Evolutionary conservation across 2,329 filamentous ascomycete genomes (phyloP).

Genomic region (Exophiala calicioides): DNA sequence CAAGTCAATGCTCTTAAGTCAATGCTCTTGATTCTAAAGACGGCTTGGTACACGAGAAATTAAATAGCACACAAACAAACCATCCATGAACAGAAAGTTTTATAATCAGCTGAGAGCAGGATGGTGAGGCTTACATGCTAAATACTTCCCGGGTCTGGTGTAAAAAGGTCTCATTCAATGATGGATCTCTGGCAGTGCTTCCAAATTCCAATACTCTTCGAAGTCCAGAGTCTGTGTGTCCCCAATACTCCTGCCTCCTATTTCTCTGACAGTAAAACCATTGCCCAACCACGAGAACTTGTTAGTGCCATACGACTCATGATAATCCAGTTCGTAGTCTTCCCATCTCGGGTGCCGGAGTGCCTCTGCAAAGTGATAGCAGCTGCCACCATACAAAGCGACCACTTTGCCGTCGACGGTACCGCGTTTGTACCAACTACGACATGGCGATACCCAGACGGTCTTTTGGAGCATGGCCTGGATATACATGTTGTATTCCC

Average conservation of each 20-base stretch:
- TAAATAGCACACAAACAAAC: no score
- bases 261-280: constrained; percentile 48
- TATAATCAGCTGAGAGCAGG: no score
- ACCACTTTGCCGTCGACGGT: constrained; percentile 11
- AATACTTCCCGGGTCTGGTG: no score
- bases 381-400: constrained; percentile 19
- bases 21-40: no score
- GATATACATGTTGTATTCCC: constrained; percentile 17
- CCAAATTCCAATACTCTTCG: constrained; percentile 15
- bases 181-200: constrained; percentile 3
- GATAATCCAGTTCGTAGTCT: constrained; percentile 39
- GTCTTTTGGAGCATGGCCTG: constrained; percentile 10
- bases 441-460: constrained; percentile 18
- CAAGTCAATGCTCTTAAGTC: no score
- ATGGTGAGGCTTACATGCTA: no score
- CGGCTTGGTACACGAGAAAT: no score
- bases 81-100: no score
- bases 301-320: constrained; percentile 30
- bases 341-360: constrained; percentile 40
- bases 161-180: no score
- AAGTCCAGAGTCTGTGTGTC: constrained; percentile 15
- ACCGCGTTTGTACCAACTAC: constrained; percentile 19
- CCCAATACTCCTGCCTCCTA: constrained; percentile 36
- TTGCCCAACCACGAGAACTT: constrained; percentile 45
- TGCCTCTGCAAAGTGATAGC: constrained; percentile 38